A percentile compares a stretch with the other conserved stretches of the same genome.
Conservation (phyloP, 2,329 filamentous ascomycete genomes). For the Lasiodiplodia citricola region DNA sequence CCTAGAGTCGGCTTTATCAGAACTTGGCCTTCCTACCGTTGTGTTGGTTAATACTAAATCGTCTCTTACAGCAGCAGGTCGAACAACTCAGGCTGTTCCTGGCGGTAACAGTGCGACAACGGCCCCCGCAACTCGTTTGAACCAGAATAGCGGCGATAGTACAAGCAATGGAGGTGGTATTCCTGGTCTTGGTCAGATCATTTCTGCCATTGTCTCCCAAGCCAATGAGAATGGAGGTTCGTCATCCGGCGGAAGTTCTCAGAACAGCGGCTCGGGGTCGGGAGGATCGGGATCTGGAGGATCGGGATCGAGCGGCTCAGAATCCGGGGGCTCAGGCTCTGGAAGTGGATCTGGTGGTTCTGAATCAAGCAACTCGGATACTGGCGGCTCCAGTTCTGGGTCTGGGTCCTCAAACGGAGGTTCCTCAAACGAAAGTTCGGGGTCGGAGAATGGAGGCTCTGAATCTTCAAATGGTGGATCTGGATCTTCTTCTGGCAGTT, state of each 20-base stretch:
- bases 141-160: background rate
- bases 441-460: background rate
- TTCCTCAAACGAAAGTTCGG: background rate
- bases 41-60: conserved; percentile 8
- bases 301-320: background rate
- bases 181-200: background rate
- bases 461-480: conserved; percentile 25
- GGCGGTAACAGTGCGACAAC: background rate
- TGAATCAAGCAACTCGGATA: background rate
- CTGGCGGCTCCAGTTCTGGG: background rate
- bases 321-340: background rate
- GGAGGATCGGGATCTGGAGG: conserved; percentile 1
- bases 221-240: conserved; percentile 12
- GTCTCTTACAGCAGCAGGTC: background rate
- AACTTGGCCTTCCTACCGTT: conserved; percentile 2
- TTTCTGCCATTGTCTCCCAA: conserved; percentile 13
- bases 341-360: background rate
- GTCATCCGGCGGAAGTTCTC: conserved; percentile 21
- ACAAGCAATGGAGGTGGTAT: background rate
- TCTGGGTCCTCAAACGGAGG: background rate
- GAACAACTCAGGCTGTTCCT: background rate
- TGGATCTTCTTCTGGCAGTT: conserved; percentile 28
- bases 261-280: conserved; percentile 12
- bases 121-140: background rate
- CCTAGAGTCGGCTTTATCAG: conserved; percentile 36